Evolutionary conservation across 2,329 filamentous ascomycete genomes (phyloP).

Genomic region (Pseudomassariella vexata): DNA sequence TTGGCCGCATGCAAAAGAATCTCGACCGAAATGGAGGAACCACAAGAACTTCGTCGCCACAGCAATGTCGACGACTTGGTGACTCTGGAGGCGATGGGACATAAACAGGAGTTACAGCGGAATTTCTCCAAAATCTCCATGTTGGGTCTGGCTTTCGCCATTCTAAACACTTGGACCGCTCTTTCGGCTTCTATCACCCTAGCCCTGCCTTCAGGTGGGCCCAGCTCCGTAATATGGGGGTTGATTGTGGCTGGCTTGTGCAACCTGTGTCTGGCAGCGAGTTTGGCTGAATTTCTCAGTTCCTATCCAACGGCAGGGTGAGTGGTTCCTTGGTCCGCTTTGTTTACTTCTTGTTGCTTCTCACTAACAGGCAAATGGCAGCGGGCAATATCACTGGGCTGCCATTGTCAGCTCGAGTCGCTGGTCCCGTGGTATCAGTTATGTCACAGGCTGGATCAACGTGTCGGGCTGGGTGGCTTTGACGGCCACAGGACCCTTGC

Average conservation of each 20-base stretch:
- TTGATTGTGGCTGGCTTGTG: constrained; percentile 57
- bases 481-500: constrained; percentile 61
- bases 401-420: constrained; percentile 55
- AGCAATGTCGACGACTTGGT: constrained; percentile 23
- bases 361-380: too few relatives aligned
- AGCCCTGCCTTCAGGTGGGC: constrained; percentile 63
- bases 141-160: constrained; percentile 42
- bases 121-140: constrained; percentile 44
- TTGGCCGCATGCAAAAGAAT: too few relatives aligned
- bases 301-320: constrained; percentile 55
- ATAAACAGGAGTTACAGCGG: constrained; percentile 42
- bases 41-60: constrained; percentile 6
- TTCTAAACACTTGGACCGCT: constrained; percentile 43
- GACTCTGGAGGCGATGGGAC: constrained; percentile 37
- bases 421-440: constrained; percentile 59
- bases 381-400: constrained; percentile 68
- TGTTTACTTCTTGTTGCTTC: too few relatives aligned
- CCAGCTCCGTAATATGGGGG: constrained; percentile 69
- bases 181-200: constrained; percentile 40
- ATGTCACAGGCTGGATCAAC: constrained; percentile 69
- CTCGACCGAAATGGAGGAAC: constrained; percentile 10
- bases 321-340: too few relatives aligned
- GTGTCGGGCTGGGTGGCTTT: constrained; percentile 67
- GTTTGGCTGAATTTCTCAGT: constrained; percentile 65
- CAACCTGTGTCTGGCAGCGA: constrained; percentile 64